Conservation (phyloP, 1,139 yeast species). For the Nakaseomyces bracarensis region DNA sequence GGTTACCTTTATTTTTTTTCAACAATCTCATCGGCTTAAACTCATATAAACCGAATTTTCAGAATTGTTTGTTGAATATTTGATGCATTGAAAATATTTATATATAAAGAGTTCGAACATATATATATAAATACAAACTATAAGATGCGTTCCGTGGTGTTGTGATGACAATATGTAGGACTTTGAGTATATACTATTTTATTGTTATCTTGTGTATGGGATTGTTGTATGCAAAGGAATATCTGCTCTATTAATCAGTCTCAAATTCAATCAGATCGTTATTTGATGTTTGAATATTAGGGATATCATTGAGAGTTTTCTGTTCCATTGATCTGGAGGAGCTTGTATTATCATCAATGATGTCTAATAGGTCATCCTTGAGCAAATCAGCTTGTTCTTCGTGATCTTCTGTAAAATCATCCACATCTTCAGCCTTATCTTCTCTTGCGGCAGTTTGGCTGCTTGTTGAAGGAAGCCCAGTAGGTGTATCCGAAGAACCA, state of each 20-base stretch:
- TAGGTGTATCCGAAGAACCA: conserved; percentile 13
- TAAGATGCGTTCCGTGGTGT: no score
- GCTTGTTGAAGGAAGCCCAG: background rate
- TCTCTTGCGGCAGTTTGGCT: conserved; percentile 3
- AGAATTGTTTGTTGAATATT: no score
- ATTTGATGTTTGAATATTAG: conserved; percentile 7
- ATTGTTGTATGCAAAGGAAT: no score
- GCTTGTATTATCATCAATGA: conserved; percentile 10
- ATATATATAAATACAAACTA: no score
- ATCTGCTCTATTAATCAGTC: conserved; percentile 11
- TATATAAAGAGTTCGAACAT: background rate
- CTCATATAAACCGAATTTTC: no score
- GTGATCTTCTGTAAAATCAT: conserved; percentile 23
- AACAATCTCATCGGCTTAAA: conserved; percentile 2
- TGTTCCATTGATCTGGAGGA: background rate
- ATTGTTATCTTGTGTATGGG: no score
- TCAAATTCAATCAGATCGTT: conserved; percentile 23
- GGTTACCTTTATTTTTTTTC: background rate
- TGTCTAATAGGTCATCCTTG: conserved; percentile 18
- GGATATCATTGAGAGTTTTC: background rate
- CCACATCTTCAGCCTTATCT: conserved; percentile 23
- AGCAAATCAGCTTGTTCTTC: conserved; percentile 21
- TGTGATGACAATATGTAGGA: no score
- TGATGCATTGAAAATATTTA: background rate
- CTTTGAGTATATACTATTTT: no score